These are phyloP conservation scores for Fonsecaea erecta DNA, from an alignment of 2,329 filamentous ascomycete genomes.

Conservation along the genomic window DNA sequence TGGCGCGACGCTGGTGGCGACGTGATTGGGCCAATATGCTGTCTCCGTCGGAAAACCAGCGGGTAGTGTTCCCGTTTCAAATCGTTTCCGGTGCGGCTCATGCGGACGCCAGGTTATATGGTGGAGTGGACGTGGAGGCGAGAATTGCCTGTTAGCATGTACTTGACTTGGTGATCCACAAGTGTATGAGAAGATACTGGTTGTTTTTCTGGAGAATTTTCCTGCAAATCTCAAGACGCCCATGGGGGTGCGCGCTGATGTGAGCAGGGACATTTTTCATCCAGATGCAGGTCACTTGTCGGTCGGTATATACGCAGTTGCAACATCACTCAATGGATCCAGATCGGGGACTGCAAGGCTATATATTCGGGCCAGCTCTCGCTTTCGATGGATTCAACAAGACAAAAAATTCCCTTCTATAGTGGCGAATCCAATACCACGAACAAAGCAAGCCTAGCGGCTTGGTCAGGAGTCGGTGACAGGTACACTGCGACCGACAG, in stretches of 20 bases:
- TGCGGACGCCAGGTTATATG: neutral
- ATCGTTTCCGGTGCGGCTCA: neutral
- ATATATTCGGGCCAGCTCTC: neutral
- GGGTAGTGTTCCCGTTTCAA: neutral
- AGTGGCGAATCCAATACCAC: neutral
- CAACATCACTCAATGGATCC: neutral
- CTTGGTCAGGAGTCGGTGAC: neutral
- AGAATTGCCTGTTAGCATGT: neutral
- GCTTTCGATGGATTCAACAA: neutral
- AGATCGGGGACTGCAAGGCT: neutral
- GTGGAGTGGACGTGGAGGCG: neutral
- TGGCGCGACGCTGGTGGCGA: neutral
- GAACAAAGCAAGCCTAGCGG: neutral
- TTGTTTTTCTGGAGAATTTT: neutral
- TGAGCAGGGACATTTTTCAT: neutral
- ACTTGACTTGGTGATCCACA: neutral
- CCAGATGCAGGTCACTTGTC: neutral
- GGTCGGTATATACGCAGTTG: neutral
- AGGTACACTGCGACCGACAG: neutral
- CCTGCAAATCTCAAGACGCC: neutral
- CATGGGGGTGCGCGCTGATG: neutral
- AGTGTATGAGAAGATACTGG: neutral
- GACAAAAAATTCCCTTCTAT: neutral
- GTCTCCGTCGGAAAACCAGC: neutral
- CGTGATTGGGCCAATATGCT: neutral